Base-by-base conservation (phyloP, 176 grass and related monocot species). In the Avena eriantha region DNA sequence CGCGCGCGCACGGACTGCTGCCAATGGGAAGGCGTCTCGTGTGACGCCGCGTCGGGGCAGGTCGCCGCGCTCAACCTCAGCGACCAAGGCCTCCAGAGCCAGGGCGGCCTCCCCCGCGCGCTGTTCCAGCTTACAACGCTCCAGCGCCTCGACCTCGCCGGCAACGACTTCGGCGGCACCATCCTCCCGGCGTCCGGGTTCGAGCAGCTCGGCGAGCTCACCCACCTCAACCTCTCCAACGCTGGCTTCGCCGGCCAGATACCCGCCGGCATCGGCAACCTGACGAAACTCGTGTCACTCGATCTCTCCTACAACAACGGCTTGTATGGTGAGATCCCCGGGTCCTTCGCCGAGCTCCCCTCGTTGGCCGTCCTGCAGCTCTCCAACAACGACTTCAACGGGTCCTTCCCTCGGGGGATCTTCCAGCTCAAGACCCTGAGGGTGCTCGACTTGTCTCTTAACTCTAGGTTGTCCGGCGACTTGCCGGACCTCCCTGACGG, bases 161-260 rank as follows among this genome's bases (percentile, higher is more conserved):
- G 79, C 59, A 91, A 91, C 35, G 60, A 45, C 81, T 95, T 90
- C 72, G 8, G 54, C 33, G 18, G 73, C 34, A 53, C 85, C 63
- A 21, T 2, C 15, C 73, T 95, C 55, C 78, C 85, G 55, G 14
- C 48, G n/a, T 18, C 45, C 26, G 82, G 88, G 10, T 87, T 95
- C 56, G 86, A 90, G 45, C 71, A 16, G 18, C 88, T 95, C 19
- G 6, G 47, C 26, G 71, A 90, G 66, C 74, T 95, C 68, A 88
- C 53, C 12, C 53, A 83, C 56, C 83, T 92, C 50, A 87, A 95
- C 74, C 89, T 95, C 73, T 95, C 93, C 6, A 51, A 79, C 54
- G 19, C 86, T 10, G 86, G 84, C 22, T 83, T 95, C 46, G 54
- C 69, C 11, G 90, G 86, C 51, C 63, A 82, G 43, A 79, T 95